Conservation (phyloP, 1,139 yeast genomes). For the Suhomyces atakaporum region DNA sequence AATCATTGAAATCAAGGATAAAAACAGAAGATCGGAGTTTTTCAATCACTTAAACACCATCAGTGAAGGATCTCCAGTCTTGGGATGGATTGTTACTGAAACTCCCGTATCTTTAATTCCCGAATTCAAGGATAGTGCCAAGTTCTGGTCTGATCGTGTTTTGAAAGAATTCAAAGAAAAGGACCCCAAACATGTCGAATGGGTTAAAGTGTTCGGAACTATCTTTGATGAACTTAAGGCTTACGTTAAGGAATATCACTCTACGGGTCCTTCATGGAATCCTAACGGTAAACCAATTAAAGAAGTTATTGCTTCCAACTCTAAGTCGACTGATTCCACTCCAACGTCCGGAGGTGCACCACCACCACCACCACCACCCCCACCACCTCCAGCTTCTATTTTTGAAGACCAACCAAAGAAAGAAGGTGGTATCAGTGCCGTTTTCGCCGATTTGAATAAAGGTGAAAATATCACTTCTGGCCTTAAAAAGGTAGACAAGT, state of each 20-base stretch:
- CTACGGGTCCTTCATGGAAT: constrained; percentile 80
- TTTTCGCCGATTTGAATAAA: constrained; percentile 84
- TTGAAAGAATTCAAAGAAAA: constrained; percentile 78
- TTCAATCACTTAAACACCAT: constrained; percentile 78
- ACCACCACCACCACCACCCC: constrained; percentile 57
- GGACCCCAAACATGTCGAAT: constrained; percentile 66
- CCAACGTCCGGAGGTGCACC: constrained; percentile 54
- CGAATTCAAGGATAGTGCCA: constrained; percentile 88
- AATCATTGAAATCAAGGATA: constrained; percentile 68
- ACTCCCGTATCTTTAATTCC: constrained; percentile 73
- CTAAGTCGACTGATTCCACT: constrained; percentile 26
- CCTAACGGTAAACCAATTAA: constrained; percentile 49
- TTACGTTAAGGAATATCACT: constrained; percentile 74
- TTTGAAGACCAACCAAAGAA: constrained; percentile 42
- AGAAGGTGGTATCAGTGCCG: constrained; percentile 75
- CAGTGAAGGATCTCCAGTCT: constrained; percentile 85
- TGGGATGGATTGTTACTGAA: constrained; percentile 84
- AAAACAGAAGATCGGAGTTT: constrained; percentile 64
- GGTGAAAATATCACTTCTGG: constrained; percentile 85
- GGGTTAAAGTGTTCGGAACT: constrained; percentile 70
- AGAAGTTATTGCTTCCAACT: constrained; percentile 28
- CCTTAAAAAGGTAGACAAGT: constrained; percentile 87
- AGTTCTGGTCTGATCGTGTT: constrained; percentile 90
- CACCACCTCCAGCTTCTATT: constrained; percentile 60
- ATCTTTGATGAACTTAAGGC: constrained; percentile 69